These are phyloP conservation scores for Hericium rajendrae DNA, from an alignment of 768 basidiomycete species.

Conservation along the genomic window DNA sequence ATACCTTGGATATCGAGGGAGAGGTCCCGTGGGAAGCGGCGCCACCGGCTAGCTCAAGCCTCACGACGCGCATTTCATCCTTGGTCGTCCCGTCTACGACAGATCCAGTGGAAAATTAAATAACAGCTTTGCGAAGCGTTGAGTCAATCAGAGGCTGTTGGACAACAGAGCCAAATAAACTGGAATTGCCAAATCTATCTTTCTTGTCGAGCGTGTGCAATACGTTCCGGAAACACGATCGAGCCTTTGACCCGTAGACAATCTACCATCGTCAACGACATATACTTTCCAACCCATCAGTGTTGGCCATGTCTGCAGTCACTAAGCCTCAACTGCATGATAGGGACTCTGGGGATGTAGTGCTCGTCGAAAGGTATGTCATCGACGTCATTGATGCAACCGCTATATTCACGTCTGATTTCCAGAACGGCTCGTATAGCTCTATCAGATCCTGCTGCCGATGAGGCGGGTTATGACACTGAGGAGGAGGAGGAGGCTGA, in stretches of 20 bases:
- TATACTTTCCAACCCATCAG: background rate
- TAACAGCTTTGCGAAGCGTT: background rate
- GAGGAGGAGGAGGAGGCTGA: conserved; percentile 37
- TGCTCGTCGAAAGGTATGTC: background rate
- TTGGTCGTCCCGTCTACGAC: too few relatives aligned
- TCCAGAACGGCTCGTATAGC: conserved; percentile 12
- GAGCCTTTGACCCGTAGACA: too few relatives aligned
- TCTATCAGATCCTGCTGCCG: conserved; percentile 9
- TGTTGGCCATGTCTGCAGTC: background rate
- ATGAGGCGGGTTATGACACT: background rate
- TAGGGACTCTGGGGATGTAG: background rate
- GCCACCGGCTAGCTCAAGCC: too few relatives aligned
- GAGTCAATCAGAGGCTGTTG: conserved; percentile 3
- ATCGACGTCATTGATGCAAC: background rate
- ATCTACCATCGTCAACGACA: background rate
- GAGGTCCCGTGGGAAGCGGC: too few relatives aligned
- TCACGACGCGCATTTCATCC: too few relatives aligned
- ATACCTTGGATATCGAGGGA: too few relatives aligned
- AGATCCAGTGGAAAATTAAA: too few relatives aligned
- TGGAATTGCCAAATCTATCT: background rate
- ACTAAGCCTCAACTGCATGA: background rate
- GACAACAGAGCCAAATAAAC: conserved; percentile 11
- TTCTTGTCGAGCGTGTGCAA: too few relatives aligned
- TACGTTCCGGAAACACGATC: too few relatives aligned
- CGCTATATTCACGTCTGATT: background rate